phyloP scores from a whole-genome alignment of 192 early-diverging fungal genomes.

The Linnemannia exigua region DNA sequence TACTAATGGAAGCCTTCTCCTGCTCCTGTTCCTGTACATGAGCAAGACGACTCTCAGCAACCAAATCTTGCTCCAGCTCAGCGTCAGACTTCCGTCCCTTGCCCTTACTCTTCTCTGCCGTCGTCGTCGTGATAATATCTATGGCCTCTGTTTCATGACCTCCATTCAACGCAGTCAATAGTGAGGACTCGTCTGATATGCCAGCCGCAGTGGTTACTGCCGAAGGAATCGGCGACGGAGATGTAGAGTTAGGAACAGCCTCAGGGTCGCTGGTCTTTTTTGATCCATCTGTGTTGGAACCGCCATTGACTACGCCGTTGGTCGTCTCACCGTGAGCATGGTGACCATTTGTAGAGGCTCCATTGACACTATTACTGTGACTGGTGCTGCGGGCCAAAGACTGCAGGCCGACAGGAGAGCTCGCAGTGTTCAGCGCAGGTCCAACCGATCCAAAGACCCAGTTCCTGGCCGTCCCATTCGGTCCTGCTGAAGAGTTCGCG shows the following conservation, averaged over 20 bases:
- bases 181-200: neutral
- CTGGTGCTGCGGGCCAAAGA: neutral
- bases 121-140: neutral
- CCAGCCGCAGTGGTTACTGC: neutral
- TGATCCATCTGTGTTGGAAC: neutral
- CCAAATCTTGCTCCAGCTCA: conserved; percentile 1
- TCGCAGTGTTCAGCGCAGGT: neutral
- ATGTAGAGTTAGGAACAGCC: neutral
- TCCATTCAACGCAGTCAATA: neutral
- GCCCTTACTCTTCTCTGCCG: conserved; percentile 27
- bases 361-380: neutral
- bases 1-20: neutral
- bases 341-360: no score
- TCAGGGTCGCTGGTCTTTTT: neutral
- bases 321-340: no score
- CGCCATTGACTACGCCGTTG: neutral
- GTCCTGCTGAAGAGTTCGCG: conserved; percentile 10
- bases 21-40: neutral
- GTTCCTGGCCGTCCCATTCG: conserved; percentile 12
- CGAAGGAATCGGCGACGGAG: neutral
- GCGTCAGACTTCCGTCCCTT: conserved; percentile 38
- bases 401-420: conserved; percentile 22
- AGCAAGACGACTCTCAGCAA: neutral
- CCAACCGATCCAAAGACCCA: conserved; percentile 16
- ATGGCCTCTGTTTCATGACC: neutral